Base-by-base conservation (phyloP, 2,329 filamentous ascomycete genomes). In the Ilyonectria robusta region DNA sequence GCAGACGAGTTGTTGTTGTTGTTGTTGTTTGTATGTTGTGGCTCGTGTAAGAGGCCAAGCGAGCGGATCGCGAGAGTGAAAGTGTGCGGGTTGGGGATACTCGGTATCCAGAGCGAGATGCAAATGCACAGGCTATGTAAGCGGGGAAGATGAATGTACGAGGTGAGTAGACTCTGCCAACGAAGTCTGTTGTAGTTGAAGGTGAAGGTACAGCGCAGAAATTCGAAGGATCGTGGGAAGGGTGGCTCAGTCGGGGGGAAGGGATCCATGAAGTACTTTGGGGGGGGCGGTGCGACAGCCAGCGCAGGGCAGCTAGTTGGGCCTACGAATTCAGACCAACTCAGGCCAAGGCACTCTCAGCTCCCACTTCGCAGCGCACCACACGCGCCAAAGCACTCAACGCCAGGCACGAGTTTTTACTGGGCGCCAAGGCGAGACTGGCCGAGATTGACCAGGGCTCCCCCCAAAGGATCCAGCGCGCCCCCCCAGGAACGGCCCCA, bases 81-180 rank as follows among this genome's bases (percentile, higher is more conserved):
- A 47, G 56, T 51, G 57, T n/a, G 59, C 48, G 42, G 33, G 51
- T 15, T 26, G 23, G 37, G 67, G 74, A 76, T 75, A 76, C 57
- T 78, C 73, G 75, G 70, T 78, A 77, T 77, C 75, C 70, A 53
- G 59, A 65, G 31, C 59, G 61, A 65, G 58, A 66, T 46, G 67
- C 58, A 40, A 33, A 55, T 40, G 56, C 62, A 56, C 8, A 67
- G 56, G 63, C 59, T 67, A 68, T 69, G 67, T 69, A 71, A 70
- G 61, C 58, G 59, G 56, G 75, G 68, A 69, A 70, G 70, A 72
- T 67, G 50, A 75, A 72, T 58, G 65, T 70, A 72, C 55, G 73
- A 72, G 69, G 75, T 72, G 70, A 57, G 54, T 70, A 81, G 84
- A 86, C 86, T 87, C 84, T 87, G 86, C 86, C 86, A 87, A 87